Percentiles rank a stretch among this genome's conserved stretches.
Conservation (phyloP, 257 asterid species). For the Solanum peruvianum region DNA sequence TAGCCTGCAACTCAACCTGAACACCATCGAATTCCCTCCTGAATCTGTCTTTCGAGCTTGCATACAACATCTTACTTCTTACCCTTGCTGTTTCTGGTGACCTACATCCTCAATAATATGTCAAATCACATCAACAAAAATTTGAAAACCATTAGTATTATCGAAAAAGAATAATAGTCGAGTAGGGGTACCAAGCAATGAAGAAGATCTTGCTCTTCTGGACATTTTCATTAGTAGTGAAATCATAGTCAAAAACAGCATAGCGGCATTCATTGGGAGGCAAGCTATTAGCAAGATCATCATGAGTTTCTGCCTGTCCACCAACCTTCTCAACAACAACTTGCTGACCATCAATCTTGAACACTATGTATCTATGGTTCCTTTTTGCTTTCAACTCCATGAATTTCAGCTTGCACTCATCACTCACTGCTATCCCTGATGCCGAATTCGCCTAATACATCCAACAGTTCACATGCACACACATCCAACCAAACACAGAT, state of each 20-base stretch:
- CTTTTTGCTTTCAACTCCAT: slow-evolving; percentile 59
- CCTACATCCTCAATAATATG: slow-evolving; percentile 20
- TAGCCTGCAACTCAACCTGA: slow-evolving; percentile 64
- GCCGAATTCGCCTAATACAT: slow-evolving; percentile 47
- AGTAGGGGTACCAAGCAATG: slow-evolving; percentile 35
- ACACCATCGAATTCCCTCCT: slow-evolving; percentile 69
- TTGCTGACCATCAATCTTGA: slow-evolving; percentile 51
- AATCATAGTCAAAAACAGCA: slow-evolving; percentile 55
- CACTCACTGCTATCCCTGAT: slow-evolving; percentile 57
- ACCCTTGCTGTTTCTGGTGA: slow-evolving; percentile 54
- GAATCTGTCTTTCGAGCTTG: slow-evolving; percentile 58
- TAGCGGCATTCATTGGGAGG: slow-evolving; percentile 57
- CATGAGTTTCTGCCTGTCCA: slow-evolving; percentile 25
- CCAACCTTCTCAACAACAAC: slow-evolving; percentile 52
- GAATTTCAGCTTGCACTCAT: slow-evolving; percentile 63
- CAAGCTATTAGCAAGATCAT: slow-evolving; percentile 34
- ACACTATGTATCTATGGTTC: slow-evolving; percentile 38
- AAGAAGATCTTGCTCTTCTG: slow-evolving; percentile 70
- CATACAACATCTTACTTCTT: slow-evolving; percentile 67
- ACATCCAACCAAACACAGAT: not conserved
- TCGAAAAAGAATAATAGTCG: not conserved
- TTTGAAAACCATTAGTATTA: not conserved
- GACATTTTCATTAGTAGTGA: slow-evolving; percentile 54
- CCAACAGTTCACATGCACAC: not conserved
- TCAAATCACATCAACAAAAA: not conserved